phyloP scores from a whole-genome alignment of 2,329 filamentous ascomycete species.

The Epichloe brachyelytri region DNA sequence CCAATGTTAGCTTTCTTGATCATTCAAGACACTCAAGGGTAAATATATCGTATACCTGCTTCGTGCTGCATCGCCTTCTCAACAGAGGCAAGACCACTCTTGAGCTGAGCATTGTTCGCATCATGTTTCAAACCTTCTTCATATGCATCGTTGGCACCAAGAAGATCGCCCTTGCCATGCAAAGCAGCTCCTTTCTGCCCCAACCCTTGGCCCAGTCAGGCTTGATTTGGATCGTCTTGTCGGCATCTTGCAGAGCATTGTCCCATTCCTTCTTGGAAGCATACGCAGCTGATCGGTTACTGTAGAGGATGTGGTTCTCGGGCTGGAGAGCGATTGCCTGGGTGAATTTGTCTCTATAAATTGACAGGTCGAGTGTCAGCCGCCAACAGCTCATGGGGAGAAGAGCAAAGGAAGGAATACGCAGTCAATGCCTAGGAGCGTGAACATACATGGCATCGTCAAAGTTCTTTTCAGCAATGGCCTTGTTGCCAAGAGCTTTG shows the following conservation, averaged over 20 bases:
- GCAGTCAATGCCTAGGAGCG: background rate
- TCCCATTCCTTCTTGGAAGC: constrained; percentile 84
- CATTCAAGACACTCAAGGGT: background rate
- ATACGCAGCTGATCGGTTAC: constrained; percentile 80
- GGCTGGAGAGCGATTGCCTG: constrained; percentile 83
- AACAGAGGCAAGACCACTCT: constrained; percentile 73
- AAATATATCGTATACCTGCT: constrained; percentile 17
- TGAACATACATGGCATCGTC: constrained; percentile 76
- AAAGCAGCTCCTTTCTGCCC: constrained; percentile 80
- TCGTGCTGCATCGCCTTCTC: constrained; percentile 69
- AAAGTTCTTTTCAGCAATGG: constrained; percentile 96
- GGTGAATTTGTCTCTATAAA: constrained; percentile 73
- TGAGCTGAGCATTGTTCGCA: constrained; percentile 80
- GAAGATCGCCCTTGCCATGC: constrained; percentile 75
- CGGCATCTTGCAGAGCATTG: constrained; percentile 75
- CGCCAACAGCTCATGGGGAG: background rate
- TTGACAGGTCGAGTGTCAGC: background rate
- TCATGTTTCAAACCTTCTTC: constrained; percentile 91
- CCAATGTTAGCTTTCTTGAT: constrained; percentile 4
- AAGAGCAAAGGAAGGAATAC: background rate
- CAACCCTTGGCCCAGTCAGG: constrained; percentile 97
- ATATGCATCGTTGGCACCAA: constrained; percentile 79
- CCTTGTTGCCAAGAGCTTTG: constrained; percentile 97
- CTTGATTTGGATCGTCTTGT: constrained; percentile 89
- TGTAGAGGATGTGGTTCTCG: constrained; percentile 91